Evolutionary conservation across 2,329 filamentous ascomycete genomes (phyloP).

Genomic region (Knoxdaviesia proteae): DNA sequence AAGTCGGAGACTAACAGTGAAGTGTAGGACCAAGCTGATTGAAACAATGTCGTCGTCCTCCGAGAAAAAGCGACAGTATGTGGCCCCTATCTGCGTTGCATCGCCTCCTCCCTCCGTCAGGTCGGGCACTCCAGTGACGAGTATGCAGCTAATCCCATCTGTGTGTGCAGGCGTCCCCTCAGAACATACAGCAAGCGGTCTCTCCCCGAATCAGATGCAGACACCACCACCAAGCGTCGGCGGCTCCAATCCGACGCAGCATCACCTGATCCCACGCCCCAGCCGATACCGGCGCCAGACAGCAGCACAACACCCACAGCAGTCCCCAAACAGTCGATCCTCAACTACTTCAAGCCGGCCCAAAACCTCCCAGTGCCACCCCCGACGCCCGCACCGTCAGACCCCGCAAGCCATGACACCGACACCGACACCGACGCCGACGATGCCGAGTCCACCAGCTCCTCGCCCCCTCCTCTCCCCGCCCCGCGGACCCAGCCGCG

Average conservation of each 20-base stretch:
- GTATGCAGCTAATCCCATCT: too few relatives aligned
- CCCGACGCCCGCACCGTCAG: slow-evolving; percentile 2
- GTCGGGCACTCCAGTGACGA: too few relatives aligned
- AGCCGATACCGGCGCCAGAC: background rate
- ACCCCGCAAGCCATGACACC: background rate
- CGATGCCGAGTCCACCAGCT: background rate
- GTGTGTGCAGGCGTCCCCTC: slow-evolving; percentile 6
- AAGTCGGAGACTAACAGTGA: too few relatives aligned
- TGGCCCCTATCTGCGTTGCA: too few relatives aligned
- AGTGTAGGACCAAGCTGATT: too few relatives aligned
- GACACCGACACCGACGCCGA: background rate
- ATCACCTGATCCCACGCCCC: background rate
- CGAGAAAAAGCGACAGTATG: too few relatives aligned
- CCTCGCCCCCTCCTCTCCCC: background rate
- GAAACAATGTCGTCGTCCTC: too few relatives aligned
- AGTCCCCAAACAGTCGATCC: slow-evolving; percentile 14
- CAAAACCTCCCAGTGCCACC: slow-evolving; percentile 1
- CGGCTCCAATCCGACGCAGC: background rate
- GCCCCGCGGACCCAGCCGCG: background rate
- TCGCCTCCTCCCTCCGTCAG: too few relatives aligned
- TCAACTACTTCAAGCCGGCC: slow-evolving; percentile 20
- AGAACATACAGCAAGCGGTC: slow-evolving; percentile 19
- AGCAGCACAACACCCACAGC: background rate
- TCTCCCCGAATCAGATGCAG: slow-evolving; percentile 8
- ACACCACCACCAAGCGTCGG: slow-evolving; percentile 9